Percentiles rank a stretch among this genome's conserved stretches.
These are phyloP conservation scores for Penicillium sp. DNA, from an alignment of 2,329 filamentous ascomycete genomes.

Conservation along the genomic window DNA sequence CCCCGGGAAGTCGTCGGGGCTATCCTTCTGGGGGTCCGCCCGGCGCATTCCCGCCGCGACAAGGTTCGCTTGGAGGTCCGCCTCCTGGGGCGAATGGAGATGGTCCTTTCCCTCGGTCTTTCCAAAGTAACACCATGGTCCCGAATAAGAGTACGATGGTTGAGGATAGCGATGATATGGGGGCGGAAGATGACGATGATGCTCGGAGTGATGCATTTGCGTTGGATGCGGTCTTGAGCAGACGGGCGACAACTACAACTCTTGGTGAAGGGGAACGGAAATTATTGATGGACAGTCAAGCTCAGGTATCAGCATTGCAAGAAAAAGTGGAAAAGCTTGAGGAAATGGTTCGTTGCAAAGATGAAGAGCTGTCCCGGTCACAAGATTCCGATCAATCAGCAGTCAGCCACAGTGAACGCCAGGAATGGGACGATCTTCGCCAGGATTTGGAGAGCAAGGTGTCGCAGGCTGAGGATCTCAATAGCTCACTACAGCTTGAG, in stretches of 20 bases:
- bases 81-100: slow-evolving; percentile 59
- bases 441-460: slow-evolving; percentile 71
- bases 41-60: slow-evolving; percentile 40
- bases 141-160: slow-evolving; percentile 98
- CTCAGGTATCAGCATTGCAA: slow-evolving; percentile 72
- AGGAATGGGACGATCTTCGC: slow-evolving; percentile 68
- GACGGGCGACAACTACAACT: slow-evolving; percentile 52
- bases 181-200: slow-evolving; percentile 57
- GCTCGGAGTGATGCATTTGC: slow-evolving; percentile 66
- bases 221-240: slow-evolving; percentile 53
- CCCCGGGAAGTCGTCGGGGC: slow-evolving; percentile 31
- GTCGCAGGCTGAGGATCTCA: slow-evolving; percentile 72
- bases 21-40: slow-evolving; percentile 40
- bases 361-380: slow-evolving; percentile 66
- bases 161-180: slow-evolving; percentile 82
- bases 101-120: slow-evolving; percentile 80
- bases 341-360: slow-evolving; percentile 66
- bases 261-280: slow-evolving; percentile 65
- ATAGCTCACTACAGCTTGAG: slow-evolving; percentile 76
- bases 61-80: slow-evolving; percentile 43
- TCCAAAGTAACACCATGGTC: slow-evolving; percentile 93
- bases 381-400: slow-evolving; percentile 57
- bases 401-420: slow-evolving; percentile 62
- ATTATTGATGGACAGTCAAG: slow-evolving; percentile 75
- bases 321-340: slow-evolving; percentile 74